Percentiles rank a stretch among this genome's conserved stretches.
Conservation (phyloP, 495 filamentous ascomycete species). For the Penicillium verhagenii region DNA sequence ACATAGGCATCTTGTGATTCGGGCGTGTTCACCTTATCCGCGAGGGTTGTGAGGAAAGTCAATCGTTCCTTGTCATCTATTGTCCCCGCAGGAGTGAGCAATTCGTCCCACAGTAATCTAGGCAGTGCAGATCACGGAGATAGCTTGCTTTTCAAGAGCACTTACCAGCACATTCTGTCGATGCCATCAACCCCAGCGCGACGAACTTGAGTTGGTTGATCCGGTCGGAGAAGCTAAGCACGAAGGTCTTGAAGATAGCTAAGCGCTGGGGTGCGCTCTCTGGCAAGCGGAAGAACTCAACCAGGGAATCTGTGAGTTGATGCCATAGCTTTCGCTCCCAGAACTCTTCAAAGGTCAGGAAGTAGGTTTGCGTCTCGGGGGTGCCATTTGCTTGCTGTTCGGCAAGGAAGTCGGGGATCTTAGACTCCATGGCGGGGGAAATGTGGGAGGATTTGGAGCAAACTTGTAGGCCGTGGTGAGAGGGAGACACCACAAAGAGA, state of each 20-base stretch:
- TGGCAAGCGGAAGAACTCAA: slow-evolving; percentile 83
- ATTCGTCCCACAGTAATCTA: neutral
- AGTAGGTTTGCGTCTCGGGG: slow-evolving; percentile 79
- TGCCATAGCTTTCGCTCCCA: slow-evolving; percentile 99
- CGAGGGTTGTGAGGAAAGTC: slow-evolving; percentile 78
- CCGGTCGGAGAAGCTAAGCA: slow-evolving; percentile 93
- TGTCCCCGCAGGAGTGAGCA: neutral
- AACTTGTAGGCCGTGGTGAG: neutral
- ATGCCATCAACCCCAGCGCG: slow-evolving; percentile 79
- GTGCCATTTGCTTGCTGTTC: slow-evolving; percentile 83
- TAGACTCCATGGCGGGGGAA: slow-evolving; percentile 67
- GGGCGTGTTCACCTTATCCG: slow-evolving; percentile 84
- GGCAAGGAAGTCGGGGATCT: slow-evolving; percentile 86
- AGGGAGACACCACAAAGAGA: neutral
- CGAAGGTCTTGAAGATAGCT: slow-evolving; percentile 88
- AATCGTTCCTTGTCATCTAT: slow-evolving; percentile 86
- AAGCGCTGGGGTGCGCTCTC: slow-evolving; percentile 82
- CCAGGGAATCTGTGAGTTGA: slow-evolving; percentile 85
- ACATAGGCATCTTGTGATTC: slow-evolving; percentile 95
- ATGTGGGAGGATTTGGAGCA: neutral
- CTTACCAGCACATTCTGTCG: slow-evolving; percentile 81
- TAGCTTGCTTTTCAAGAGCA: slow-evolving; percentile 2
- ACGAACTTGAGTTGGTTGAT: slow-evolving; percentile 99
- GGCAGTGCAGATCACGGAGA: neutral
- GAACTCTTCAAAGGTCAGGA: slow-evolving; percentile 91